Base-by-base conservation (phyloP, 352 stramenopile genomes). In the Globisporangium canariense region DNA sequence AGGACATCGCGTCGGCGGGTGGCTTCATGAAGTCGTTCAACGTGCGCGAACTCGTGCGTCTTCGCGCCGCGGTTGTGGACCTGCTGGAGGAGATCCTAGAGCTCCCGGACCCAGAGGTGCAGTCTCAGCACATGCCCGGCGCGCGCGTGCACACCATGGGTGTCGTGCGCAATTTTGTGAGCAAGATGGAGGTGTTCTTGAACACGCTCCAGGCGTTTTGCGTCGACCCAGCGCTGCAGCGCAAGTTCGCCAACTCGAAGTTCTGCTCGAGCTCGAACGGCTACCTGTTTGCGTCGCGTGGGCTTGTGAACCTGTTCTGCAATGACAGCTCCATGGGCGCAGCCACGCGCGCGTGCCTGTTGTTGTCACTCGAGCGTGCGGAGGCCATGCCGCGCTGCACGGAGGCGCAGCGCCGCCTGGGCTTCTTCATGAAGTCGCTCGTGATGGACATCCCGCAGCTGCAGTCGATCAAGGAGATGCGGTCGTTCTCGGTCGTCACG, bases 131-230 rank as follows among this genome's bases (percentile, higher is more conserved):
- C 57, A 78, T 93, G 38, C 77, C 74, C 7, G 77, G 79, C 14
- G 75, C 78, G 0, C 75, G 71, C 43, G 80, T 93, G 14, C 86
- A 94, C 65, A 86, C 85, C 22, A 85, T 94, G 63, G 86, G 86
- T 58, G 80, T 93, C 41, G 90, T 91, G 32, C 86, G 86, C 58
- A 94, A 93, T 78, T 94, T 94, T 78, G 86, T 94, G n/a, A 77
- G 64, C 46, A 93, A 94, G 75, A 94, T 91, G 84, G 86, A 94
- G 41, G 68, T 69, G 1, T 87, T 95, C 58, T 57, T 95, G 22
- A 88, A 77, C 43, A 69, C 66, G 3, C 66, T 95, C 2, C 83
- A 89, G 55, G 66, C 66, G 22, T 95, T 95, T 64, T 92, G 81
- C 55, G 62, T 80, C 32, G 84, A 90, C 57, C 81, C 78, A 14